These are phyloP conservation scores for Trametes cingulata DNA, from an alignment of 768 basidiomycete species.

Conservation along the genomic window DNA sequence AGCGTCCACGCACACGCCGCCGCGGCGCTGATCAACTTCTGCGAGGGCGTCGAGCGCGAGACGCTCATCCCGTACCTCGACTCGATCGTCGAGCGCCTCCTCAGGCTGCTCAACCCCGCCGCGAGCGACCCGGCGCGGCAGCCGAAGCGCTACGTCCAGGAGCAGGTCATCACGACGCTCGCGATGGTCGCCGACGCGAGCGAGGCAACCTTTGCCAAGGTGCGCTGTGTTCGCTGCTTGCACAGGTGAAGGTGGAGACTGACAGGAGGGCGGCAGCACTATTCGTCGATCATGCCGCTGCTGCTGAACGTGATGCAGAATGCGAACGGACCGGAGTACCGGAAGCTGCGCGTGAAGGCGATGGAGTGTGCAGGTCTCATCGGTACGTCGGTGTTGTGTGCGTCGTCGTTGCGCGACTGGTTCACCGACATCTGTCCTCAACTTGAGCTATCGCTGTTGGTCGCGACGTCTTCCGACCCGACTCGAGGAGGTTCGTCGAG, in stretches of 20 bases:
- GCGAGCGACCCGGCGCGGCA: slow-evolving; percentile 38
- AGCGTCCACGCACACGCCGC: slow-evolving; percentile 89
- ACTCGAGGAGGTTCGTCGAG: slow-evolving; percentile 71
- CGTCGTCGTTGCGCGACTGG: not conserved
- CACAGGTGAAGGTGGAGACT: not conserved
- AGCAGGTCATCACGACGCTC: slow-evolving; percentile 84
- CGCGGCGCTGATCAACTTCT: slow-evolving; percentile 88
- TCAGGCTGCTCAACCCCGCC: slow-evolving; percentile 62
- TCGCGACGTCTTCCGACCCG: slow-evolving; percentile 72
- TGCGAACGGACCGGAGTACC: slow-evolving; percentile 65
- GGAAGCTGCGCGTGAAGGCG: slow-evolving; percentile 73
- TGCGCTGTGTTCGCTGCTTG: slow-evolving; percentile 25
- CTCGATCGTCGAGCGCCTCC: slow-evolving; percentile 70
- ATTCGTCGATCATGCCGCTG: slow-evolving; percentile 78
- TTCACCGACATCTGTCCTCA: too few relatives aligned
- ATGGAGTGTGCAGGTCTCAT: slow-evolving; percentile 92
- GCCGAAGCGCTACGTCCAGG: slow-evolving; percentile 71
- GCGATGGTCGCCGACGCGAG: slow-evolving; percentile 91
- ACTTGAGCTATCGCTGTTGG: slow-evolving; percentile 81
- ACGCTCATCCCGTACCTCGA: slow-evolving; percentile 79
- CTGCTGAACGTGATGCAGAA: slow-evolving; percentile 74
- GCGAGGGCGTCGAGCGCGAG: slow-evolving; percentile 78
- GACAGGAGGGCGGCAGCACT: slow-evolving; percentile 49
- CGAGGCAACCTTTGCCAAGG: slow-evolving; percentile 75
- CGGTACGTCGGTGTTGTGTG: slow-evolving; percentile 42